Conservation (phyloP, 1,139 yeast species). For the Kodamaea fungicola region DNA sequence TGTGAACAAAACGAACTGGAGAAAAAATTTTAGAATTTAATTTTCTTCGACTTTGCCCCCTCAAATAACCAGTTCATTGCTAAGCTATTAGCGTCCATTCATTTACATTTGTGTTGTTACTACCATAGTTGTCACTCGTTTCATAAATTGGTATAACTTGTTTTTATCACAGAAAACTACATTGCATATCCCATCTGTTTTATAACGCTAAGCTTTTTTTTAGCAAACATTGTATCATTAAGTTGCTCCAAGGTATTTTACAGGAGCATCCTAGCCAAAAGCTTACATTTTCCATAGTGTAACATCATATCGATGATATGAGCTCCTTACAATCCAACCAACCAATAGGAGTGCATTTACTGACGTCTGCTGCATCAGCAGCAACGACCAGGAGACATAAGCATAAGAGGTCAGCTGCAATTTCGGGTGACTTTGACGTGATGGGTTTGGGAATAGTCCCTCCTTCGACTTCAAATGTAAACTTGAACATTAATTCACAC, state of each 20-base stretch:
- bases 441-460: slow-evolving; percentile 34
- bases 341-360: slow-evolving; percentile 7
- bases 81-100: slow-evolving; percentile 4
- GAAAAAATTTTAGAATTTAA: slow-evolving; percentile 1
- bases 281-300: too few species aligned
- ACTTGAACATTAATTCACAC: neutral
- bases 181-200: too few species aligned
- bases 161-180: too few species aligned
- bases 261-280: too few species aligned
- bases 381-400: slow-evolving; percentile 43
- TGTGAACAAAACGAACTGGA: neutral
- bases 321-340: slow-evolving; percentile 10
- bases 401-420: slow-evolving; percentile 69
- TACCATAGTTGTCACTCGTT: too few species aligned
- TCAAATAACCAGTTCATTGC: slow-evolving; percentile 1
- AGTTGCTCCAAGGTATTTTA: neutral
- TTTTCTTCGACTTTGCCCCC: neutral
- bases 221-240: neutral
- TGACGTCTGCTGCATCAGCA: slow-evolving; percentile 10
- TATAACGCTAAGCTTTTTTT: too few species aligned
- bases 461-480: neutral
- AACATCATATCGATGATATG: slow-evolving; percentile 8
- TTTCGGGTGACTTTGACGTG: slow-evolving; percentile 67
- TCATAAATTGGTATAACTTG: too few species aligned
- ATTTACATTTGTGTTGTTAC: neutral